Evolutionary conservation across 345 rosid species (phyloP), one percentile per base, ranked within the genome.

Genomic region (Limnanthes douglasii): DNA sequence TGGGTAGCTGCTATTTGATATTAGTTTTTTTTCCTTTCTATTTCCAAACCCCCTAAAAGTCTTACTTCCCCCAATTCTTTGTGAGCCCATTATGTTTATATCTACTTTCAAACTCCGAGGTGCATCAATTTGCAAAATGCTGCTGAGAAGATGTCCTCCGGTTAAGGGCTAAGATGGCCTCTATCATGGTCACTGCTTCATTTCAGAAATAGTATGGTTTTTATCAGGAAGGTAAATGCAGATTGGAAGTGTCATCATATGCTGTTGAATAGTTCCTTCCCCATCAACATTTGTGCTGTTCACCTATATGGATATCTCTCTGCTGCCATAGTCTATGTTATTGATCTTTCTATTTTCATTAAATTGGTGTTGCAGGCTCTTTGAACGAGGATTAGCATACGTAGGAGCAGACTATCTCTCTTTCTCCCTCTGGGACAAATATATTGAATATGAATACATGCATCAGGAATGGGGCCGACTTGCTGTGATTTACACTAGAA

Each of bases 181-280:
- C 65, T 69, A 54, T 64, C n/a, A n/a, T n/a, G n/a, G n/a, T n/a
- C 88, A 61, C 69, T 79, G 73, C 94, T 70, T 64, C 65, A 62
- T 77, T 70, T 77, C 75, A 53, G 71, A 67, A 72, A 58, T 75
- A 62, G 68, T 84, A 66, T 84, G 92, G 56, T 69, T 65, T 60
- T 58, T 79, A 60, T 57, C 53, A 52, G 84, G 92, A 90, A 90
- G 94, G 96, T 90, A 83, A 81, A 74, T 80, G 86, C 70, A 65
- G 78, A 70, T 71, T 77, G 75, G 82, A 69, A 55, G 77, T 68
- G 63, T 67, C 68, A 27, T n/a, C 32, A 22, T 31, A 40, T 56
- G 68, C 73, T 54, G 60, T 69, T 75, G 95, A 73, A 72, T 78
- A 73, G 63, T 53, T 80, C 64, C 56, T 52, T 60, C 62, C 46